Percentiles rank a stretch among this genome's conserved stretches.
These are phyloP conservation scores for Mucor racemosus DNA, from an alignment of 371 early-diverging fungal species.

Conservation along the genomic window DNA sequence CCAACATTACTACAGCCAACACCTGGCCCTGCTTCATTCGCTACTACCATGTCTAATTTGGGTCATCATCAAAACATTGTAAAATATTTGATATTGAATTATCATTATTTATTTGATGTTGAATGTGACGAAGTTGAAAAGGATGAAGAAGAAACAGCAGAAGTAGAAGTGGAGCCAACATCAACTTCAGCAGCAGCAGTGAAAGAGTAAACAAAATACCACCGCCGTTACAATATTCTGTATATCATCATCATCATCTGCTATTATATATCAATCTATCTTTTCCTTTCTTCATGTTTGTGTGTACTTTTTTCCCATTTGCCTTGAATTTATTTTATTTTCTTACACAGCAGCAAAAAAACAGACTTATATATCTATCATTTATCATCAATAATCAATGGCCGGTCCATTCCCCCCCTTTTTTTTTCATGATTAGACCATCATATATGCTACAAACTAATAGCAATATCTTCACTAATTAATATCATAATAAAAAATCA, in stretches of 20 bases:
- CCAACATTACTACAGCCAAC: constrained; percentile 80
- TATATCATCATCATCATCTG: not conserved
- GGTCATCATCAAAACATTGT: constrained; percentile 83
- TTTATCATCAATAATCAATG: not conserved
- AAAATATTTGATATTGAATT: constrained; percentile 81
- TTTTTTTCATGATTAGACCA: no score
- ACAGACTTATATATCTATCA: not conserved
- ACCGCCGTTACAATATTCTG: not conserved
- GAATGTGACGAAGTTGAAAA: constrained; percentile 61
- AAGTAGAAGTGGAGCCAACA: not conserved
- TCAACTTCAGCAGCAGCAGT: not conserved
- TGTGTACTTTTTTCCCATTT: no score
- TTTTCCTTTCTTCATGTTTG: no score
- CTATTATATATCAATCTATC: not conserved
- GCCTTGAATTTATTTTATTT: not conserved
- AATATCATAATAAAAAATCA: no score
- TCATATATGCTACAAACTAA: no score
- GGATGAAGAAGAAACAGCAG: constrained; percentile 2
- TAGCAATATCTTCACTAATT: no score
- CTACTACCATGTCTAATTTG: constrained; percentile 79
- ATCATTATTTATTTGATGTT: constrained; percentile 84
- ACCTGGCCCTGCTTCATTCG: constrained; percentile 75
- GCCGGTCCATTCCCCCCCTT: not conserved
- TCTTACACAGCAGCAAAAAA: not conserved
- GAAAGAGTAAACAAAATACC: not conserved